Evolutionary conservation across 2,329 filamentous ascomycete genomes (phyloP).

Genomic region (Ramularia endophylla): DNA sequence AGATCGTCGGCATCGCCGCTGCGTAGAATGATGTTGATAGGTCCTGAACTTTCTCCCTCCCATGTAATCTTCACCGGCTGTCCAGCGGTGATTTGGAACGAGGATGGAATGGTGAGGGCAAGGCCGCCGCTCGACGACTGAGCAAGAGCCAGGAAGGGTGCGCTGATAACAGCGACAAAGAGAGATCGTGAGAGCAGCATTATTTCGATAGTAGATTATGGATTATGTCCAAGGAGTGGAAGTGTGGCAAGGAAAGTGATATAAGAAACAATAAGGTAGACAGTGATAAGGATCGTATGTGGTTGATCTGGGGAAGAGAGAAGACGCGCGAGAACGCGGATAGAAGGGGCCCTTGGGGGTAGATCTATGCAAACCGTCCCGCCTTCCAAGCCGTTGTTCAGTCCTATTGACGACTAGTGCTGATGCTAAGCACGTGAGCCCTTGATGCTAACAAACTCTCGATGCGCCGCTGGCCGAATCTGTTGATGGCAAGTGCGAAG

Average conservation of each 20-base stretch:
- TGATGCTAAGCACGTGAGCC: no score
- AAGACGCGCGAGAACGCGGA: conserved; percentile 2
- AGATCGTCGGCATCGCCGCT: conserved; percentile 36
- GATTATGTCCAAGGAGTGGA: conserved; percentile 1
- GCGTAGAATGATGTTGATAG: conserved; percentile 46
- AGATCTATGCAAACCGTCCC: background rate
- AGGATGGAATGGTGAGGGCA: conserved; percentile 40
- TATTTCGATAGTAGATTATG: conserved; percentile 13
- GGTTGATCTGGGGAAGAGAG: conserved; percentile 4
- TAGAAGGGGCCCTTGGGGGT: conserved; percentile 5
- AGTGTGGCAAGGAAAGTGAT: conserved; percentile 4
- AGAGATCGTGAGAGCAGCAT: conserved; percentile 44
- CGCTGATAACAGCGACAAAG: conserved; percentile 41
- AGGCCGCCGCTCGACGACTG: conserved; percentile 21
- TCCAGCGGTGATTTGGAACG: conserved; percentile 43
- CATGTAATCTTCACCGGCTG: conserved; percentile 43
- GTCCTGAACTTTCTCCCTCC: conserved; percentile 35
- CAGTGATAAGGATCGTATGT: background rate
- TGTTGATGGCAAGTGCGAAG: no score
- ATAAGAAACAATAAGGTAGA: background rate
- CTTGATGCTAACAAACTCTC: no score
- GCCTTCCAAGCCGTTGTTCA: no score
- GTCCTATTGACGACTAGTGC: no score
- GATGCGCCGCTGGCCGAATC: no score
- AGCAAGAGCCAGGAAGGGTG: conserved; percentile 37